A percentile compares a stretch with the other conserved stretches of the same genome.
Evolutionary conservation across 2,329 filamentous ascomycete genomes (phyloP).

Genomic region (Bimuria novae-zelandiae): DNA sequence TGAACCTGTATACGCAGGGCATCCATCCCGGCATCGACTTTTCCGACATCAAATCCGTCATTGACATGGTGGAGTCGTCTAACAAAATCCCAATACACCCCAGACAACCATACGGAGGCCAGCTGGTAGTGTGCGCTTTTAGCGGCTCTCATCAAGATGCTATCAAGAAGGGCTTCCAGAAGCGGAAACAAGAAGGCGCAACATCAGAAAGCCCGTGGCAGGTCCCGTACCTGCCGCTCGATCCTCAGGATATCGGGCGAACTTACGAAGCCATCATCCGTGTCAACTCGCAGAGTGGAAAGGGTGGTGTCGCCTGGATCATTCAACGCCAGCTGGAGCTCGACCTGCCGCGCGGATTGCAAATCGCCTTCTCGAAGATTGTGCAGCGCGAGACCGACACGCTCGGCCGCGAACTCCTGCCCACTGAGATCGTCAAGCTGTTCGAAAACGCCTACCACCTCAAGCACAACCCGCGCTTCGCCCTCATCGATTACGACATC

Average conservation of each 20-base stretch:
- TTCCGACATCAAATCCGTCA: constrained; percentile 82
- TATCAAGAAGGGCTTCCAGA: constrained; percentile 85
- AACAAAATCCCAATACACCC: constrained; percentile 95
- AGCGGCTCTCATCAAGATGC: constrained; percentile 93
- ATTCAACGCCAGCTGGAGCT: constrained; percentile 87
- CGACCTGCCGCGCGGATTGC: constrained; percentile 88
- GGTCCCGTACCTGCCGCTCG: constrained; percentile 89
- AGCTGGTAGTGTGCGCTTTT: constrained; percentile 90
- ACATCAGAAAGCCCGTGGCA: constrained; percentile 73
- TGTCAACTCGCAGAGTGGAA: constrained; percentile 95
- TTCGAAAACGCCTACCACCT: constrained; percentile 90
- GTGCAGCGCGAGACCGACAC: constrained; percentile 82
- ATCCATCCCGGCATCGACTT: constrained; percentile 86
- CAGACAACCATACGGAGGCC: constrained; percentile 86
- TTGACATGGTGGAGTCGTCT: constrained; percentile 86
- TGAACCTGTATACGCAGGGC: constrained; percentile 96
- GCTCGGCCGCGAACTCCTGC: constrained; percentile 80
- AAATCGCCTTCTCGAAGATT: constrained; percentile 86
- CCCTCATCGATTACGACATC: constrained; percentile 89
- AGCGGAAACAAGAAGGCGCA: constrained; percentile 65
- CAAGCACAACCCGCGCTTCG: constrained; percentile 80
- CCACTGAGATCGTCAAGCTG: constrained; percentile 81
- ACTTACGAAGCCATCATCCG: constrained; percentile 98
- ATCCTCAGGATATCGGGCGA: constrained; percentile 89
- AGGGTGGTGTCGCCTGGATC: constrained; percentile 93